These are phyloP conservation scores for Eurotiales sp. DNA, from an alignment of 2,329 filamentous ascomycete species.

Conservation along the genomic window DNA sequence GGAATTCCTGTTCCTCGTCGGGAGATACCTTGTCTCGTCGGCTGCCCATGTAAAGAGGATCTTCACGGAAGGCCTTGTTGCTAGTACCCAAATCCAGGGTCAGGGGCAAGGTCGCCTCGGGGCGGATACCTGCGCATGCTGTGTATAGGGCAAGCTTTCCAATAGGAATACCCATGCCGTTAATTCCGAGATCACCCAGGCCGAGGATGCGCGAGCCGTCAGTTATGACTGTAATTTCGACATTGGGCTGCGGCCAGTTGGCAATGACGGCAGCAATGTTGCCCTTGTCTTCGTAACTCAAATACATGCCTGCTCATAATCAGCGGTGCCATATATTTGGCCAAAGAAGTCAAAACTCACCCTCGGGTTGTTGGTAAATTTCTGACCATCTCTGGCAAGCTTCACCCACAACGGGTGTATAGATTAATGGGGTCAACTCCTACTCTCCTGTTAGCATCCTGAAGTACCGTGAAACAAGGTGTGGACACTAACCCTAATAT, in stretches of 20 bases:
- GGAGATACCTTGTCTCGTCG: slow-evolving; percentile 74
- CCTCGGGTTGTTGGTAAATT: slow-evolving; percentile 91
- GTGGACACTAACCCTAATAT: slow-evolving; percentile 41
- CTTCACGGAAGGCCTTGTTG: slow-evolving; percentile 64
- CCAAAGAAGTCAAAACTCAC: slow-evolving; percentile 34
- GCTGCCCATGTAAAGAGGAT: slow-evolving; percentile 88
- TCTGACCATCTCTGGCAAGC: slow-evolving; percentile 96
- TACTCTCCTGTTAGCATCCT: slow-evolving; percentile 22
- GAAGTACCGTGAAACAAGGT: too few species aligned
- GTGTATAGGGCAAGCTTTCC: slow-evolving; percentile 96
- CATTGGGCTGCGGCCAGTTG: slow-evolving; percentile 87
- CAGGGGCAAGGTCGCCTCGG: slow-evolving; percentile 62
- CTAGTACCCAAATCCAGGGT: slow-evolving; percentile 61
- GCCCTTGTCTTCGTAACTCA: slow-evolving; percentile 91
- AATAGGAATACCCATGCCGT: slow-evolving; percentile 96
- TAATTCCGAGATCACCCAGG: slow-evolving; percentile 90
- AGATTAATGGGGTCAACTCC: slow-evolving; percentile 49
- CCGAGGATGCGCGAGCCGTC: slow-evolving; percentile 90
- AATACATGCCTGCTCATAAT: slow-evolving; percentile 63
- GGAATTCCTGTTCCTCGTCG: slow-evolving; percentile 80
- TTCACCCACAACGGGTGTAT: slow-evolving; percentile 67
- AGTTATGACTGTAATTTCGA: slow-evolving; percentile 94
- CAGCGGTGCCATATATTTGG: not conserved
- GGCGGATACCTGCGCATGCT: slow-evolving; percentile 89
- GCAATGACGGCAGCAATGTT: slow-evolving; percentile 81